Evolutionary conservation across 352 stramenopile genomes (phyloP), one percentile per base, ranked within the genome.

Genomic region (Globisporangium spinosum): DNA sequence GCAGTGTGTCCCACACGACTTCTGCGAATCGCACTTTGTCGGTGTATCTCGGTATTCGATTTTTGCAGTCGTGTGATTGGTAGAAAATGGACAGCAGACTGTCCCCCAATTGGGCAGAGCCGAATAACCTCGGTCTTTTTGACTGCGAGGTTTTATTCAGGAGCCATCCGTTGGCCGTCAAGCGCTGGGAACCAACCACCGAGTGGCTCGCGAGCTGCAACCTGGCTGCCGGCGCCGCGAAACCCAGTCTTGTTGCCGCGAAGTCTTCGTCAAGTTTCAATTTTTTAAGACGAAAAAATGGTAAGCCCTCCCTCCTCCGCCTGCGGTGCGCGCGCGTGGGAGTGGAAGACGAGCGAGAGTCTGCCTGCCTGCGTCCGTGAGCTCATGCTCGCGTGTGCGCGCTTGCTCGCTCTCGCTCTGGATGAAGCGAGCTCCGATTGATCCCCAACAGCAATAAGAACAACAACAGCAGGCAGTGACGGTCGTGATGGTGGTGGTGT

Each of bases 241-340:
- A 73, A 64, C 71, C 17, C 80, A 89, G 77, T 92, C 82, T 84
- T 82, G 80, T 89, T 92, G 82, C 82, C 78, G 79, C 80, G 73
- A 74, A 75, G 82, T 86, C 82, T 89, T 77, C 78, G 85, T 85
- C 82, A 93, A 91, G 79, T 89, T 89, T 88, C 79, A 88, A 88
- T 89, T 89, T 86, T 86, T 86, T 86, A 89, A 90, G 82, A 82
- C 77, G 83, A 75, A 85, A 93, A 89, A 80, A 93, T 93, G 85
- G 85, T 93, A 90, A 71, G 85, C 82, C 57, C 64, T 61, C 55
- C 34, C 29, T 61, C 55, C 55, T 40, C 59, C 54, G 17, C 5
- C 6, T 27, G 25, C 29, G 29, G 29, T 32, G 29, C 29, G 29
- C 29, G 29, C n/a, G 15, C 35, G 56, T 49, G 32, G 32, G 32